Base-by-base conservation (phyloP, 768 basidiomycete species). In the Pisolithus tinctorius region DNA sequence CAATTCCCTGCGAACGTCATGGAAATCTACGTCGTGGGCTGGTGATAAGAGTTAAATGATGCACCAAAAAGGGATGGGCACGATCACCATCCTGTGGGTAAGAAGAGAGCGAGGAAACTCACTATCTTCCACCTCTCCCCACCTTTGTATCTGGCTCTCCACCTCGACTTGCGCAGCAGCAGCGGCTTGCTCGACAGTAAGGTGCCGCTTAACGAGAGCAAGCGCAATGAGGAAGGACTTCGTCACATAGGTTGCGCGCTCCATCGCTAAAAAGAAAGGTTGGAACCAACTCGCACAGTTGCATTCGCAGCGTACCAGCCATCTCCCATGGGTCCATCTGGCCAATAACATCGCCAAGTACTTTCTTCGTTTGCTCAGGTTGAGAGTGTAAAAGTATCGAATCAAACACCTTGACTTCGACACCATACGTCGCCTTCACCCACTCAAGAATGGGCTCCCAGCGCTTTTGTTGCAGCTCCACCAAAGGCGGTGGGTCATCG, bases 71-170 rank as follows among this genome's bases (percentile, higher is more conserved):
- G n/a, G 31, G 16, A 20, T 17, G n/a, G 42, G 38, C 30, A 38
- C 20, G 39, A 27, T 47, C 40, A 39, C 39, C 45, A 57, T 23
- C 41, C 31, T 23, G 36, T 10, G 6, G 38, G 30, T n/a, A 14
- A 46, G 43, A 13, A 47, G 25, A 5, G 31, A 27, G 17, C 20
- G 31, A 6, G 3, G 23, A 42, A 29, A 76, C 96, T 75, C 62
- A 98, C 95, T 91, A 66, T 98, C 96, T 74, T 98, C 96, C 0
- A 99, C 96, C 70, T 98, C 95, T n/a, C 96, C 96, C 96, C 96
- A 99, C 45, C 84, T 78, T 68, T 94, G 83, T 54, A 97, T 97
- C 71, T 98, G 95, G 65, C 92, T 94, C 55, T 84, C 77, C 0
- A 99, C 95, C 70, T 99, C 96, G 7, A 95, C 94, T 48, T 87